Base-by-base conservation (phyloP, 495 filamentous ascomycete species). In the Saxophila tyrrhenica region DNA sequence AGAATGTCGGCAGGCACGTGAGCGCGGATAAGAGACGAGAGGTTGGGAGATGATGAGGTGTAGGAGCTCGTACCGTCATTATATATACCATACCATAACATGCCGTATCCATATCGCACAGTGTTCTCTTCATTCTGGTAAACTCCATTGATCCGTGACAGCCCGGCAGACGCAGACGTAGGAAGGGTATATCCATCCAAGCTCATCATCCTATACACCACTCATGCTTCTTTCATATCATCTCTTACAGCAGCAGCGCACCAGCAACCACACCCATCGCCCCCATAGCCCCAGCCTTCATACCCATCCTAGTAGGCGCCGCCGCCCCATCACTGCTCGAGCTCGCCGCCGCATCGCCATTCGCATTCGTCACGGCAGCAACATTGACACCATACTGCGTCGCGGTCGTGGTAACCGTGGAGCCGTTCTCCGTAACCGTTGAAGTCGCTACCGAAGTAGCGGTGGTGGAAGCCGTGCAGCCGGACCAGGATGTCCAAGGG, bases 401-500 rank as follows among this genome's bases (percentile, higher is more conserved):
- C 8, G 44, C 56, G 2, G 58, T 63, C 20, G 3, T 43, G 15
- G 45, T 25, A 17, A 49, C 25, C 39, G 47, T 57, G 2, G 25
- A 24, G 0, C 66, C 65, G 35, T 38, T 45, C 3, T 51, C 29
- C 11, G 41, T 53, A 15, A 65, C 52, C 1, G 61, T 67, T 7
- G 56, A 66, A 25, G 66, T 67, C 5, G 57, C 39, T 1, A 64
- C 57, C 16, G 50, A 57, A 0, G 61, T 65, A 9, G 55, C 61
- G 11, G 65, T 69, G 0, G 65, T 69, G 25, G 32, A 55, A 0
- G 59, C 63, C 0, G 61, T 54, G 56, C 66, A 69, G 9, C 55
- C 66, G 0, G 49, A 25, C 66, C 66, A 69, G 0, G 58, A 64
- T 3, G 65, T 67, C 66, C 66, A 69, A 0, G 63, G 65, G 22